phyloP scores from a whole-genome alignment of 192 early-diverging fungal genomes.

The Backusella circina region DNA sequence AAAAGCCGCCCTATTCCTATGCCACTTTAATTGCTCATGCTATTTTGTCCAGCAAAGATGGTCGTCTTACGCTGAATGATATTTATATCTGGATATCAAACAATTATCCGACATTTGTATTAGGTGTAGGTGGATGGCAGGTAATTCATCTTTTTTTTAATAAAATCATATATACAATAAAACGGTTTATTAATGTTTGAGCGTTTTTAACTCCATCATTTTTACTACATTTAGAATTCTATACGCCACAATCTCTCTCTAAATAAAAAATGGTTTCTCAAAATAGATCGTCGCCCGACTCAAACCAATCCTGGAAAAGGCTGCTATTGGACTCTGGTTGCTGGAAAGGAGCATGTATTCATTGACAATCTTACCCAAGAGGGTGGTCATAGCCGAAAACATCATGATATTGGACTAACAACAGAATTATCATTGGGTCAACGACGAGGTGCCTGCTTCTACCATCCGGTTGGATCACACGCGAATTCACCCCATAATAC shows the following conservation, averaged over 20 bases:
- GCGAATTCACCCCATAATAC: neutral
- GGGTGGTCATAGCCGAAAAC: conserved; percentile 11
- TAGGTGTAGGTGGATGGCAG: conserved; percentile 72
- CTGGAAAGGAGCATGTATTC: conserved; percentile 26
- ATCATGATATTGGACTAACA: conserved; percentile 22
- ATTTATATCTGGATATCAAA: conserved; percentile 78
- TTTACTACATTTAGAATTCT: conserved; percentile 63
- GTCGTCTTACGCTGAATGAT: conserved; percentile 72
- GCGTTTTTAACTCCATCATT: neutral
- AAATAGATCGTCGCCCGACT: conserved; percentile 62
- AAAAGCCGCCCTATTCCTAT: conserved; percentile 72
- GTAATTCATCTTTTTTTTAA: conserved; percentile 29
- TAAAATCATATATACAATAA: too few species aligned
- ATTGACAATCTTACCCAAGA: conserved; percentile 27
- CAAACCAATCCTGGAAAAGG: conserved; percentile 64
- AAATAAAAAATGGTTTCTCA: conserved; percentile 72
- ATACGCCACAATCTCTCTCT: conserved; percentile 88
- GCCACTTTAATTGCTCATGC: conserved; percentile 77
- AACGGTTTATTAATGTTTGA: too few species aligned
- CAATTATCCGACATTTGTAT: conserved; percentile 64
- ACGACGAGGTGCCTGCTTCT: neutral
- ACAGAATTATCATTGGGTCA: conserved; percentile 14
- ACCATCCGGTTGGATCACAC: neutral
- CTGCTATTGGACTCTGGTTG: conserved; percentile 59
- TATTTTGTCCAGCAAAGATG: conserved; percentile 52